phyloP scores from a whole-genome alignment of 2,329 filamentous ascomycete genomes.

The Fonsecaea nubica region DNA sequence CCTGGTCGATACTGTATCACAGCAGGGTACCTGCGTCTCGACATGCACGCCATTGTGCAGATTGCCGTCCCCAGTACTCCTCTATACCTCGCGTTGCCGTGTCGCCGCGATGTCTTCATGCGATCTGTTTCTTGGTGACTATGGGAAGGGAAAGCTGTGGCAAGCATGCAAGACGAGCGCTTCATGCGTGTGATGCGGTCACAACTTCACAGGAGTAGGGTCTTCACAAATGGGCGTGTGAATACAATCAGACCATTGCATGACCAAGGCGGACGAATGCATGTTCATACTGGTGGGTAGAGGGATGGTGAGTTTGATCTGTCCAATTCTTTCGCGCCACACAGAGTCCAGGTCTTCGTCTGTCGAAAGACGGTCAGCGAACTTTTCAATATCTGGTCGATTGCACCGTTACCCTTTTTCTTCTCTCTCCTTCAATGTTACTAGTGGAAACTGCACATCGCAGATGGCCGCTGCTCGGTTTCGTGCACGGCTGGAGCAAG shows the following conservation, averaged over 20 bases:
- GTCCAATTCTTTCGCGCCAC: not conserved
- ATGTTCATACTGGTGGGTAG: not conserved
- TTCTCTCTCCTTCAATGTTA: not conserved
- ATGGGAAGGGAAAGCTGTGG: not conserved
- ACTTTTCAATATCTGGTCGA: not conserved
- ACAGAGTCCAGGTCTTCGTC: not conserved
- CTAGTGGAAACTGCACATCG: conserved; percentile 18
- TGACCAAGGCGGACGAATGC: conserved; percentile 3
- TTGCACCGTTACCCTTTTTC: conserved; percentile 3
- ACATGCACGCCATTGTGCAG: conserved; percentile 2
- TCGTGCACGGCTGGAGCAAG: conserved; percentile 25
- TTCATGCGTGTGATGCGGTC: not conserved
- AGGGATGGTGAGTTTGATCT: not conserved
- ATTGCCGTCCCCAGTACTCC: not conserved
- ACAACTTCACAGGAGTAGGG: not conserved
- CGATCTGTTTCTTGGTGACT: not conserved
- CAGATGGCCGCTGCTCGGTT: conserved; percentile 22
- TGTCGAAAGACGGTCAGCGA: not conserved
- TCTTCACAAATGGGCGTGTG: not conserved
- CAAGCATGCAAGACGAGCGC: not conserved
- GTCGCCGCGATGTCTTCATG: not conserved
- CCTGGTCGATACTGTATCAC: conserved; percentile 15
- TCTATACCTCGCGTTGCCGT: conserved; percentile 2
- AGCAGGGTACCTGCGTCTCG: conserved; percentile 1
- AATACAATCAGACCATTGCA: not conserved